A percentile compares a stretch with the other conserved stretches of the same genome.
These are phyloP conservation scores for Ganoderma multipileum DNA, from an alignment of 1,284 basidiomycete species.

Conservation along the genomic window DNA sequence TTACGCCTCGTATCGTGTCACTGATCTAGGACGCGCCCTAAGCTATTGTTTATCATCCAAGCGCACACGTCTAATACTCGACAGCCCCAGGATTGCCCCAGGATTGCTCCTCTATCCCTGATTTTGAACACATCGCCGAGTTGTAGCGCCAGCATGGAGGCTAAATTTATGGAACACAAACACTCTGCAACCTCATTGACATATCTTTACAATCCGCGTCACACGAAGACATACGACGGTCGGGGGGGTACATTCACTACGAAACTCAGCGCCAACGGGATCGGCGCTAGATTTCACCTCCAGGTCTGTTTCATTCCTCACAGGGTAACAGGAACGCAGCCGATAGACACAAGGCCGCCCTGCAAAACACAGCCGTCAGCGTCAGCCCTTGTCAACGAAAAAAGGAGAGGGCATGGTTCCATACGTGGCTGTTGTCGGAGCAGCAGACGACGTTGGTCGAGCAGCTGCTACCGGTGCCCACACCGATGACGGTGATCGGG, in stretches of 20 bases:
- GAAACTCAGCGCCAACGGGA: background rate
- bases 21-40: too few relatives aligned
- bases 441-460: conserved; percentile 28
- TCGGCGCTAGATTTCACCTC: background rate
- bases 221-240: background rate
- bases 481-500: conserved; percentile 37
- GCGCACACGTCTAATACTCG: too few relatives aligned
- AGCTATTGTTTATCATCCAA: too few relatives aligned
- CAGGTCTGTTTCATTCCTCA: background rate
- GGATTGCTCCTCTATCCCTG: too few relatives aligned
- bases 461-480: conserved; percentile 32
- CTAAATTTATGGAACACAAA: background rate
- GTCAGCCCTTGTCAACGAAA: too few relatives aligned
- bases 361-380: background rate
- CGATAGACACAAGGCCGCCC: conserved; percentile 11
- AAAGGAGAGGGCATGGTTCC: background rate
- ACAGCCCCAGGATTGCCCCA: too few relatives aligned
- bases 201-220: background rate
- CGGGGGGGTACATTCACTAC: background rate
- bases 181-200: background rate
- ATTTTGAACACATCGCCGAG: too few relatives aligned
- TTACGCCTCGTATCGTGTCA: too few relatives aligned
- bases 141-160: background rate
- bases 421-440: conserved; percentile 30
- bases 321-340: conserved; percentile 12